Conservation (phyloP, 2,329 filamentous ascomycete species). For the Plectosphaerella sp. region DNA sequence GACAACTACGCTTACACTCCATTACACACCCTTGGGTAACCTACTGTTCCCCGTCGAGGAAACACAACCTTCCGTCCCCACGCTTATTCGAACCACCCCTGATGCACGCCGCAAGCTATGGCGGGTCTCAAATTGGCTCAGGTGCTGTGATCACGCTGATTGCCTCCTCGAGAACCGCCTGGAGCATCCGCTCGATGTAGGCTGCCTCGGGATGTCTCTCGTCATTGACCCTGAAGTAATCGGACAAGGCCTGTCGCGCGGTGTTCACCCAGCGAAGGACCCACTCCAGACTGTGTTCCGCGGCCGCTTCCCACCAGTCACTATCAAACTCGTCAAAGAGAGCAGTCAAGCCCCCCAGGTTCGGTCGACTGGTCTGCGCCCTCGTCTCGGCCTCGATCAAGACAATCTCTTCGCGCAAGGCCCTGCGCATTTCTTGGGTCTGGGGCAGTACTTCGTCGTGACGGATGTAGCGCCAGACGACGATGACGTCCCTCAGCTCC, state of each 20-base stretch:
- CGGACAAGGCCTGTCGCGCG: neutral
- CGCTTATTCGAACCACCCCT: too few relatives aligned
- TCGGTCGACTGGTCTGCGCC: neutral
- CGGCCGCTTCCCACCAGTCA: neutral
- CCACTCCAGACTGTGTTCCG: neutral
- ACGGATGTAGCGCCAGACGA: neutral
- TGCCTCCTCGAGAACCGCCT: neutral
- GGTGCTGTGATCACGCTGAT: neutral
- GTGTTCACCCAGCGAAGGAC: neutral
- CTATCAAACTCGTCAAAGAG: neutral
- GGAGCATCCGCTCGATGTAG: neutral
- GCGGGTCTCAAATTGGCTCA: too few relatives aligned
- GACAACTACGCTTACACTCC: too few relatives aligned
- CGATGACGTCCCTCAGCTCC: neutral
- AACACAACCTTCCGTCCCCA: too few relatives aligned
- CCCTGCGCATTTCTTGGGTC: neutral
- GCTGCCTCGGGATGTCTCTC: neutral
- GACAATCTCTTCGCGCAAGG: neutral
- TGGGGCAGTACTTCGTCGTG: neutral
- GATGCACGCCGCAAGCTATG: too few relatives aligned
- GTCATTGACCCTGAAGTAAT: neutral
- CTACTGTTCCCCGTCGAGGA: too few relatives aligned
- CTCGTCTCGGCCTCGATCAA: neutral
- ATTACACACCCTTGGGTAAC: too few relatives aligned
- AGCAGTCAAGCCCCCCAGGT: neutral